These are phyloP conservation scores for Fagopyrum esculentum DNA, from an alignment of 148 eudicot species.

Conservation along the genomic window DNA sequence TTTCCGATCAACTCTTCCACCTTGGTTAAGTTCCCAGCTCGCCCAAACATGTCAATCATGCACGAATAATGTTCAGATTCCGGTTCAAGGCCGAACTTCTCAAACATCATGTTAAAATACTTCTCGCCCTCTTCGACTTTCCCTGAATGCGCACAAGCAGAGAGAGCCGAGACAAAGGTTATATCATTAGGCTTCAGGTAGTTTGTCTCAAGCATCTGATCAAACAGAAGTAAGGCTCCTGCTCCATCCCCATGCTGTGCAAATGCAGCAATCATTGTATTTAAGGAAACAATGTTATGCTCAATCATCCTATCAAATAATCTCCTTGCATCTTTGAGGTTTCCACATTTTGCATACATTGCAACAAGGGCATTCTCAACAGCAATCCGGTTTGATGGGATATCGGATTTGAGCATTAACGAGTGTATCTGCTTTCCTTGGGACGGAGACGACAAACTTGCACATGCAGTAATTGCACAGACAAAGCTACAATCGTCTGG, in stretches of 20 bases:
- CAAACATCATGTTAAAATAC: slow-evolving; percentile 49
- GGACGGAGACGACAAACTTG: slow-evolving; percentile 51
- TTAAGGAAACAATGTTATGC: slow-evolving; percentile 56
- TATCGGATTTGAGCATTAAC: slow-evolving; percentile 54
- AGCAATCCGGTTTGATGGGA: slow-evolving; percentile 54
- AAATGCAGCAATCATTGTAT: slow-evolving; percentile 69
- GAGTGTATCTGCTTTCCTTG: slow-evolving; percentile 74
- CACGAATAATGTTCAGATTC: slow-evolving; percentile 68
- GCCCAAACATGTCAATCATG: slow-evolving; percentile 81
- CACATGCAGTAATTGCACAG: slow-evolving; percentile 64
- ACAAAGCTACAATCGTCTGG: slow-evolving; percentile 81
- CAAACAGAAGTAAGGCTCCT: slow-evolving; percentile 52
- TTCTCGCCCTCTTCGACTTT: slow-evolving; percentile 54
- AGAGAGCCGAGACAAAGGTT: slow-evolving; percentile 65
- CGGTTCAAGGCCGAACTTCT: slow-evolving; percentile 44
- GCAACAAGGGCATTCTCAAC: slow-evolving; percentile 61
- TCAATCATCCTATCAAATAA: slow-evolving; percentile 66
- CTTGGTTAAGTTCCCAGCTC: slow-evolving; percentile 59
- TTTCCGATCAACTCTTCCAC: slow-evolving; percentile 52
- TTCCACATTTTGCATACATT: slow-evolving; percentile 80
- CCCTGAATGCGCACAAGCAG: slow-evolving; percentile 78
- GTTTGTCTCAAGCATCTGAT: slow-evolving; percentile 45
- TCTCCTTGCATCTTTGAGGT: slow-evolving; percentile 59
- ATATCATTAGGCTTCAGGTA: slow-evolving; percentile 38
- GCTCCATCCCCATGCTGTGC: slow-evolving; percentile 64